A percentile compares a stretch with the other conserved stretches of the same genome.
These are phyloP conservation scores for Gleditsia sinensis DNA, from an alignment of 306 rosid genomes.

Conservation along the genomic window DNA sequence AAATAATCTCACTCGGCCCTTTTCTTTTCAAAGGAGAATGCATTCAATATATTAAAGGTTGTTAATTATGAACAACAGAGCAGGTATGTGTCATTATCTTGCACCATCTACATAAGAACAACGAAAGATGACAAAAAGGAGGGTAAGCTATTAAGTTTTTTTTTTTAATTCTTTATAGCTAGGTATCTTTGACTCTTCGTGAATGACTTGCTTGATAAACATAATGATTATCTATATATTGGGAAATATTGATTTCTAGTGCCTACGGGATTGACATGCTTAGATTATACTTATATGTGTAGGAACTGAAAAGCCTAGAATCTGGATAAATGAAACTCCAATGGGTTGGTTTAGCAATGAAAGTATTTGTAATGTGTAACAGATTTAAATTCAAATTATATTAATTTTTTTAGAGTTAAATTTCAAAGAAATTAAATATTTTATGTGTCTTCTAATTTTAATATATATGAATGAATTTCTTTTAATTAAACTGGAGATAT, in stretches of 20 bases:
- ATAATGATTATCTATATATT: background rate
- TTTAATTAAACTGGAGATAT: too few relatives aligned
- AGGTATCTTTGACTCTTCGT: background rate
- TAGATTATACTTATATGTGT: background rate
- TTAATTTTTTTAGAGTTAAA: too few relatives aligned
- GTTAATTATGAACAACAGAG: background rate
- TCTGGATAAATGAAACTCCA: too few relatives aligned
- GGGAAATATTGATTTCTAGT: background rate
- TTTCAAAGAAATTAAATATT: too few relatives aligned
- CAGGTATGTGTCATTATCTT: slow-evolving; percentile 18
- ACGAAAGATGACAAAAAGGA: background rate
- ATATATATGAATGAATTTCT: too few relatives aligned
- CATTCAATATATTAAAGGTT: background rate
- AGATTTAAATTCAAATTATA: too few relatives aligned
- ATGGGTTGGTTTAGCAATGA: too few relatives aligned
- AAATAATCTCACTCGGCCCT: background rate
- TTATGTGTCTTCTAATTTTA: too few relatives aligned
- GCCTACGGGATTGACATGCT: background rate
- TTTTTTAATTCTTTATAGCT: background rate
- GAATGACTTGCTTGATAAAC: background rate
- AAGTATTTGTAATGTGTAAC: too few relatives aligned
- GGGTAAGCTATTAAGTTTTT: background rate
- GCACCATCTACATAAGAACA: background rate
- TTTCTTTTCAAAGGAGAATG: background rate
- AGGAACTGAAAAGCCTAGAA: too few relatives aligned